These are phyloP conservation scores for Penicillium sp. DNA, from an alignment of 2,329 filamentous ascomycete species.

Conservation along the genomic window DNA sequence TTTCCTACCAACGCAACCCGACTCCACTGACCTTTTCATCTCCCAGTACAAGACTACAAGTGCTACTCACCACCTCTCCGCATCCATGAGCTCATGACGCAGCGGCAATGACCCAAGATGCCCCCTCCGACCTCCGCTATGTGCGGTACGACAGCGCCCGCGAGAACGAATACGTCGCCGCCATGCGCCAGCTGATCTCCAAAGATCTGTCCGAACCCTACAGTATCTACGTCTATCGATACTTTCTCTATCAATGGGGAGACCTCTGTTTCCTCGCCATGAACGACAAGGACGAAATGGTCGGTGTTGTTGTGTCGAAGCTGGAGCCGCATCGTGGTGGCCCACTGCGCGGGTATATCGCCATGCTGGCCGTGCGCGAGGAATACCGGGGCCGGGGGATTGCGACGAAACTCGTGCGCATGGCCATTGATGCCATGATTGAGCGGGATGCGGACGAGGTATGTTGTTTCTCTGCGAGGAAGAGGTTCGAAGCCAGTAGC, in stretches of 20 bases:
- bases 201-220: constrained; percentile 97
- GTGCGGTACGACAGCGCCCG: constrained; percentile 61
- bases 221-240: constrained; percentile 98
- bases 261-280: constrained; percentile 88
- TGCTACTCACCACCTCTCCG: neutral
- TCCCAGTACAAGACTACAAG: too few species aligned
- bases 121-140: constrained; percentile 56
- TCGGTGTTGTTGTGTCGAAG: constrained; percentile 93
- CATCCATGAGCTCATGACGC: constrained; percentile 19
- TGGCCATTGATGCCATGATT: constrained; percentile 89
- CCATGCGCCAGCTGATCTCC: constrained; percentile 89
- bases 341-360: constrained; percentile 90
- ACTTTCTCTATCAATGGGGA: constrained; percentile 97
- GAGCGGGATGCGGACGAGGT: constrained; percentile 81
- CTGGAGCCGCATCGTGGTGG: constrained; percentile 86
- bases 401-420: constrained; percentile 82
- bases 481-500: constrained; percentile 4
- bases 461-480: constrained; percentile 13
- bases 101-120: constrained; percentile 35
- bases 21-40: neutral
- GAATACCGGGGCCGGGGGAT: constrained; percentile 81
- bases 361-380: constrained; percentile 92
- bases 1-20: constrained; percentile 1
- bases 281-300: constrained; percentile 58
- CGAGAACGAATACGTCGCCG: constrained; percentile 71